These are phyloP conservation scores for Calocera viscosa DNA, from an alignment of 768 basidiomycete species.

Conservation along the genomic window DNA sequence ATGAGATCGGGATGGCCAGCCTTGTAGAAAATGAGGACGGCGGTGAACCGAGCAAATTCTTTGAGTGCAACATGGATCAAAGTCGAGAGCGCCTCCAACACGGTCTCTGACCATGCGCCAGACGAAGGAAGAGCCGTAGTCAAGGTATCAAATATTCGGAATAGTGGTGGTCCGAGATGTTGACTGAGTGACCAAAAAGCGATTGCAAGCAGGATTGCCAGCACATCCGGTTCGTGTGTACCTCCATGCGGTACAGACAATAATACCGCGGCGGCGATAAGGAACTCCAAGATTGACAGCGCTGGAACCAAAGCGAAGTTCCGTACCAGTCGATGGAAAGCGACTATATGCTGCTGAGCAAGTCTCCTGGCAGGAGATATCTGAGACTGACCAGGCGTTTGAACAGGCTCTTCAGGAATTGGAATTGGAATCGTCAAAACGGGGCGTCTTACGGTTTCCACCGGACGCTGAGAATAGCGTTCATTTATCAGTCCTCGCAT, in stretches of 20 bases:
- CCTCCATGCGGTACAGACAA: background rate
- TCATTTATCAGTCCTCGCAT: background rate
- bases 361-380: background rate
- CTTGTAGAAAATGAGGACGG: background rate
- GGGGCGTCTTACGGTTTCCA: background rate
- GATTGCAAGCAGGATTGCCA: background rate
- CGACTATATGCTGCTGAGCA: background rate
- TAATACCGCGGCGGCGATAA: background rate
- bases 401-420: background rate
- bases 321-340: background rate
- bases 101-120: background rate
- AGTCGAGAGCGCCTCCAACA: background rate
- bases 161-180: background rate
- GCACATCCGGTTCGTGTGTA: background rate
- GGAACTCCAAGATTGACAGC: background rate
- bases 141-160: background rate
- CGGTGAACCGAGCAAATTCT: background rate
- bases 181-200: constrained; percentile 1
- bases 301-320: background rate
- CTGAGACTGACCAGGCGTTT: background rate
- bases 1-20: background rate
- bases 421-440: background rate
- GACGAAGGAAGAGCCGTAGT: background rate
- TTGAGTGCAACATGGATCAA: background rate
- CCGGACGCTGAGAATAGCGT: background rate